A percentile compares a stretch with the other conserved stretches of the same genome.
Evolutionary conservation across 2,329 filamentous ascomycete species (phyloP).

Genomic region (Claviceps africana): DNA sequence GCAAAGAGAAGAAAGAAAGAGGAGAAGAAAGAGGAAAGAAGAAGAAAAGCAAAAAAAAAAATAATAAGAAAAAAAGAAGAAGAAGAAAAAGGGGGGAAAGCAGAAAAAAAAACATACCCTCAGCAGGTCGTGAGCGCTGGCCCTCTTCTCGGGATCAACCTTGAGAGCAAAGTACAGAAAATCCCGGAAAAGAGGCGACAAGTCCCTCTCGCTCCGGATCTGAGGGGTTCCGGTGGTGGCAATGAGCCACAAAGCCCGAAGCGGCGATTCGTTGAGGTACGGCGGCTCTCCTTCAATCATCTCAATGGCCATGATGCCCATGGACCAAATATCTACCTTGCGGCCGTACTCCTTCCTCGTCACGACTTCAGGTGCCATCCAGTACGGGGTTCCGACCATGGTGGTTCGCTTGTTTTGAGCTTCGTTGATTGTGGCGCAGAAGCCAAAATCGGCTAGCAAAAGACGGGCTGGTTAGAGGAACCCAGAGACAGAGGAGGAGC

Average conservation of each 20-base stretch:
- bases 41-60: too few species aligned
- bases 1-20: too few species aligned
- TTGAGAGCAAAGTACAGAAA: slow-evolving; percentile 88
- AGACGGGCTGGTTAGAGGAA: slow-evolving; percentile 12
- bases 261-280: slow-evolving; percentile 86
- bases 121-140: slow-evolving; percentile 84
- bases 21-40: too few species aligned
- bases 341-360: slow-evolving; percentile 95
- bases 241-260: slow-evolving; percentile 88
- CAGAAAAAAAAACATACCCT: slow-evolving; percentile 46
- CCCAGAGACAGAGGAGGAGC: not conserved
- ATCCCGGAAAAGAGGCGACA: slow-evolving; percentile 73
- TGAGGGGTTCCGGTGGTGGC: slow-evolving; percentile 90
- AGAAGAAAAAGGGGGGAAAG: not conserved
- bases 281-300: slow-evolving; percentile 99
- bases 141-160: slow-evolving; percentile 93
- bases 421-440: slow-evolving; percentile 97
- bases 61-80: too few species aligned
- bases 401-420: slow-evolving; percentile 94
- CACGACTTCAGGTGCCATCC: slow-evolving; percentile 98
- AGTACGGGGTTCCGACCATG: slow-evolving; percentile 98
- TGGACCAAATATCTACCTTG: slow-evolving; percentile 96
- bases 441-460: slow-evolving; percentile 80
- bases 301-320: slow-evolving; percentile 98
- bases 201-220: slow-evolving; percentile 81